Evolutionary conservation across 495 filamentous ascomycete species (phyloP).

Genomic region (Hypoxylon intermedium): DNA sequence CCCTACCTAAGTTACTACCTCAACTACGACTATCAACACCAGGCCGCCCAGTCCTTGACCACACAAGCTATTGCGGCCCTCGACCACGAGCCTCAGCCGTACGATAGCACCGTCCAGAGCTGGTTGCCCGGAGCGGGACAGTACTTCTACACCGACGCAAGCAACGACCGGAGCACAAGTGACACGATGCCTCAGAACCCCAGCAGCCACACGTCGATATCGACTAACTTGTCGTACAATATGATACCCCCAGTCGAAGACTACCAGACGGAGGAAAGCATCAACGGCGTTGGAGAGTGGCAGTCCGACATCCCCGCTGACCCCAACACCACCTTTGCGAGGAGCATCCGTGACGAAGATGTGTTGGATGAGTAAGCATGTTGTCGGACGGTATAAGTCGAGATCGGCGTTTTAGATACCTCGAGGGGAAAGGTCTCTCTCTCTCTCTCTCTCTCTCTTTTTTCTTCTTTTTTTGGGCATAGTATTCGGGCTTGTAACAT

Average conservation of each 20-base stretch:
- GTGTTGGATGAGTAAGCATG: not conserved
- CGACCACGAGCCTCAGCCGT: conserved; percentile 5
- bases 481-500: too few species aligned
- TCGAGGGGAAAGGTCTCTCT: not conserved
- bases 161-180: conserved; percentile 15
- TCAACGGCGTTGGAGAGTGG: conserved; percentile 19
- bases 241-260: not conserved
- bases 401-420: conserved; percentile 1
- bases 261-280: not conserved
- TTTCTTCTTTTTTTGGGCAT: not conserved
- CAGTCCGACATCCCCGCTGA: conserved; percentile 18
- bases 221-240: conserved; percentile 13
- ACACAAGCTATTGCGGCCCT: conserved; percentile 23
- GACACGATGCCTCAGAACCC: not conserved
- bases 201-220: conserved; percentile 3
- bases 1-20: conserved; percentile 6
- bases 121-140: conserved; percentile 20
- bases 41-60: conserved; percentile 8
- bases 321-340: conserved; percentile 2
- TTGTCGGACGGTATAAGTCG: not conserved
- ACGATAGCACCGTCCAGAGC: conserved; percentile 15
- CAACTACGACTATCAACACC: conserved; percentile 10
- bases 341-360: conserved; percentile 26
- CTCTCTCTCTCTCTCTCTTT: too few species aligned
- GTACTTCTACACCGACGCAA: not conserved